Evolutionary conservation across 2,329 filamentous ascomycete species (phyloP), one percentile per base, ranked within the genome.

Genomic region (Fusarium concolor): DNA sequence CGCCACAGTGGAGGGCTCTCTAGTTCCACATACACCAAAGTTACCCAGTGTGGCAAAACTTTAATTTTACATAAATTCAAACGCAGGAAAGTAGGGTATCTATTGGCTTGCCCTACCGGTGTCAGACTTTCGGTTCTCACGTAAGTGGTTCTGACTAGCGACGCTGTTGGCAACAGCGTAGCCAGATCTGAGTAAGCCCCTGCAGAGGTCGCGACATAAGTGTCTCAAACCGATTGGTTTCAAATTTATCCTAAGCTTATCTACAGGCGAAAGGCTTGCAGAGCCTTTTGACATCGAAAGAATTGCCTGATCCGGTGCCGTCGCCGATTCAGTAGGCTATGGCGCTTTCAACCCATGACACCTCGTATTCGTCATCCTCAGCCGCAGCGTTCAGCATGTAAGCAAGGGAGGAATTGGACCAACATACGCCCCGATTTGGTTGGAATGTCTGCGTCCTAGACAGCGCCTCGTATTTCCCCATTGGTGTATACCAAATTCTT

Each of bases 341-440:
- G 17, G 3, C 18, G n/a, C n/a, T 5, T 2, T 18, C 29, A 10
- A 6, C 22, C 8, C 17, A 11, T 29, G 24, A 31, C 26, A 10
- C 41, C 26, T 41, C 51, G 56, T 59, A 41, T 59, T 24, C 5
- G 33, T 22, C 41, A 29, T 46, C 11, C 28, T 46, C 22, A 59
- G 56, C 50, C 52, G 29, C 50, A 45, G 24, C 22, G 41, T 3
- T 14, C 14, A 14, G n/a, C 26, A 12, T 18, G 41, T 46, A 56
- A 56, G 56, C 50, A 33, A 22, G 10, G 6, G 20, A 9, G 50
- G 28, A 28, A 56, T 22, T 42, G 28, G 22, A 6, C 9, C 14
- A 39, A 5, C 33, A 17, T 10, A 22, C 10, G 5, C 26, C 2
- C 3, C 20, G 0, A 6, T 42, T 2, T 17, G 12, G 56, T 46